Evolutionary conservation across 345 rosid species (phyloP), one percentile per base, ranked within the genome.

Genomic region (Fremontodendron californicum): DNA sequence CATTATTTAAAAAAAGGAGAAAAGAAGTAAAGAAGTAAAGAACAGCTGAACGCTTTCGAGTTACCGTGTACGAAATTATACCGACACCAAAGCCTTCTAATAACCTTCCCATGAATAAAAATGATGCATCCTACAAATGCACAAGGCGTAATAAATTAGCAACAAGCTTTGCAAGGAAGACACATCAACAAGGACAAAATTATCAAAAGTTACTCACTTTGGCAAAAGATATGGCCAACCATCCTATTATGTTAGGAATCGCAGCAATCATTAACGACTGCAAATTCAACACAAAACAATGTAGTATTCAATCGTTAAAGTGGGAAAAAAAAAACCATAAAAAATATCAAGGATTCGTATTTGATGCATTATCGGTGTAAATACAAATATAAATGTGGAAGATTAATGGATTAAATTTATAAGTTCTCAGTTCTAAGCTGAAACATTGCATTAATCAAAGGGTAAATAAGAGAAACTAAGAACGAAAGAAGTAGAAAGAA

Each of bases 31-130:
- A 35, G 40, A 62, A 8, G 15, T 15, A 13, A 75, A 74, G 15
- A 74, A 42, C 42, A 69, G 25, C 10, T 3, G 23, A 12, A 71
- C 73, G 52, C 21, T 31, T 77, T 7, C 19, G 29, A 35, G 42
- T 79, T 86, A 91, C 96, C 87, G 87, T 83, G 75, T 87, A 91
- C 16, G 96, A 91, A 78, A 91, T 91, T 62, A 90, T 83, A 42
- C 96, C 96, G 19, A 91, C 93, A 10, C 96, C 93, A 76, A 91
- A 91, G 16, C 96, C 96, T 78, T 82, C 91, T 79, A 91, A 78
- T 84, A 91, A 83, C 80, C 96, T 87, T 78, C 96, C 96, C 92
- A 90, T 78, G 78, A 85, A 91, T 65, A 91, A 86, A 82, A 91
- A 91, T 6, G 96, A 90, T 5, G 88, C 67, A 86, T 91, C 93